phyloP scores from a whole-genome alignment of 345 rosid species.

The Turnera subulata region DNA sequence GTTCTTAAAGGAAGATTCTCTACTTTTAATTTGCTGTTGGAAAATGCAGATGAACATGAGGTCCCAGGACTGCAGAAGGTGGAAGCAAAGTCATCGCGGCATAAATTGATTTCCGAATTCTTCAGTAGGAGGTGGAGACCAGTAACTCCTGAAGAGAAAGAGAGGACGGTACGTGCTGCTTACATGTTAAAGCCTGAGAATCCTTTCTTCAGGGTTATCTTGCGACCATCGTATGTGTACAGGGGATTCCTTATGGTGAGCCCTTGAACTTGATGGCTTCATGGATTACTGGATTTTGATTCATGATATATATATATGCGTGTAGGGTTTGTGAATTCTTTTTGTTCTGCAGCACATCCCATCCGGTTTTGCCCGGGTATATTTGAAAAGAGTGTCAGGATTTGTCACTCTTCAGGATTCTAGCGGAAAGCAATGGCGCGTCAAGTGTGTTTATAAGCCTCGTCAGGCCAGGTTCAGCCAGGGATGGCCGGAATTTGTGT shows the following conservation, averaged over 20 bases:
- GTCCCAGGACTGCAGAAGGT: no score
- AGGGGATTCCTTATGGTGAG: conserved; percentile 35
- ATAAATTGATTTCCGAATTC: conserved; percentile 4
- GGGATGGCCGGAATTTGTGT: conserved; percentile 54
- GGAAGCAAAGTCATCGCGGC: no score
- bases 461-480: conserved; percentile 38
- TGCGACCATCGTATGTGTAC: conserved; percentile 34
- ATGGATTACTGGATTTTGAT: background rate
- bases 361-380: conserved; percentile 36
- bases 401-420: conserved; percentile 38
- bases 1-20: no score
- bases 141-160: conserved; percentile 28
- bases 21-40: no score
- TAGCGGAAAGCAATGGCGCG: conserved; percentile 46
- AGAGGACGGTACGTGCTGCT: conserved; percentile 25
- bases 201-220: conserved; percentile 35
- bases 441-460: conserved; percentile 30
- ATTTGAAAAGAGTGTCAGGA: conserved; percentile 34
- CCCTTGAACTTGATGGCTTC: conserved; percentile 1
- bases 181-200: conserved; percentile 23
- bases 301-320: no score
- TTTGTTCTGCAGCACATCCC: conserved; percentile 45
- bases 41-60: conserved; percentile 10
- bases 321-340: background rate
- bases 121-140: conserved; percentile 24